Base-by-base conservation (phyloP, 805 yeast genomes). In the Starmerella powellii region DNA sequence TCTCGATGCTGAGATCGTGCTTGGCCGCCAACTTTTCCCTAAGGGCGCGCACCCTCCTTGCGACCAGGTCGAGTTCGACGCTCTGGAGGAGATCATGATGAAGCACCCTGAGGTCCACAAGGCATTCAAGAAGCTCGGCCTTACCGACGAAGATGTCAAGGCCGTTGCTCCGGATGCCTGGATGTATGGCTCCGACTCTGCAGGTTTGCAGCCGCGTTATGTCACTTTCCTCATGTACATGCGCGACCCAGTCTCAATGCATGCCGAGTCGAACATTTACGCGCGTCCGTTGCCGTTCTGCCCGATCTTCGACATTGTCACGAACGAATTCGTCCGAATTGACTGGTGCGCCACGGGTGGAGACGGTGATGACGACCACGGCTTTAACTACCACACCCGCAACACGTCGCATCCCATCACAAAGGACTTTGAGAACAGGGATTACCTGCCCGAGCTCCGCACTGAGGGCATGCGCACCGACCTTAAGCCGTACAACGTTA, bases 41-140 rank as follows among this genome's bases (percentile, higher is more conserved):
- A 67, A 71, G 55, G 85, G 83, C 38, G 68, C 68, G 41, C 71
- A 74, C 48, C 88, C 86, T 46, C 91, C 93, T 16, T 58, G 78
- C 44, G 71, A 80, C 54, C 79, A 79, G 32, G 82, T 73, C 30
- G 56, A 53, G 43, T 39, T 44, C 24, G 47, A 41, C 15, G 21
- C 16, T 3, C 15, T 47, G 6, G 53, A 46, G 40, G 36, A 16
- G 18, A 26, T 42, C 31, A 45, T 53, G 48, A 34, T 49, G 46
- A 74, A 80, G 61, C 96, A 91, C 63, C 96, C 97, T n/a, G 96
- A 87, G 66, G 81, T 88, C 44, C 84, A 80, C 42, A 71, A 77
- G 38, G 86, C 88, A 49, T 70, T 91, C 64, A 85, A 81, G 61
- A 95, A 87, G 60, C 95, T 96, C 11, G 86, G 52, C 5, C 43